Conservation (phyloP, 2,329 filamentous ascomycete genomes). For the Pyricularia grisea region DNA sequence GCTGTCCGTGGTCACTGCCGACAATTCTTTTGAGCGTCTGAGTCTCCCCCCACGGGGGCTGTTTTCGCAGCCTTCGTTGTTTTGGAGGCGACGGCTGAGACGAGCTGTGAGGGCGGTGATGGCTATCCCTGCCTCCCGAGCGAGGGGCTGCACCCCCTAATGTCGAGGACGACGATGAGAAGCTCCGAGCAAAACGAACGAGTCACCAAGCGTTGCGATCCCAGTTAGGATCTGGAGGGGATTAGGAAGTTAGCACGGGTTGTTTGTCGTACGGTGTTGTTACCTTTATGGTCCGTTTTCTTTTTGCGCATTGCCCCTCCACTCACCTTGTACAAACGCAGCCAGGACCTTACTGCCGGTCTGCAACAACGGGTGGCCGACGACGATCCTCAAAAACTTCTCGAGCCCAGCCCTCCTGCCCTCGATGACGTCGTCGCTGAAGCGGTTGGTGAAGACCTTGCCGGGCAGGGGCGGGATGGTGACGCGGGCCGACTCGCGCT, state of each 20-base stretch:
- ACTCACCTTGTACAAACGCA: constrained; percentile 86
- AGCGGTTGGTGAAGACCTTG: constrained; percentile 96
- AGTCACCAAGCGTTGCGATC: constrained; percentile 80
- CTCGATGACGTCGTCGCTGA: constrained; percentile 97
- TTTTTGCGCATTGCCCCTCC: not conserved
- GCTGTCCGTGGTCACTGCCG: constrained; percentile 6
- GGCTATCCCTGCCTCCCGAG: not conserved
- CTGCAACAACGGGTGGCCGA: constrained; percentile 91
- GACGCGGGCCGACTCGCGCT: constrained; percentile 87
- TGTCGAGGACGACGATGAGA: constrained; percentile 7
- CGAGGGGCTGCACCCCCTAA: not conserved
- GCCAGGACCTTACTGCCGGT: constrained; percentile 95
- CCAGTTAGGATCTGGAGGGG: constrained; percentile 68
- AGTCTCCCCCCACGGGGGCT: constrained; percentile 20
- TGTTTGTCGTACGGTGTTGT: not conserved
- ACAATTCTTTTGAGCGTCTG: constrained; percentile 17
- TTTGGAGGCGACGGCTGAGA: constrained; percentile 14
- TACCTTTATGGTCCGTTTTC: too few species aligned
- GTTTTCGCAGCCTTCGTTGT: constrained; percentile 34
- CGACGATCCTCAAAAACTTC: constrained; percentile 94
- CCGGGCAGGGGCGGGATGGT: constrained; percentile 93
- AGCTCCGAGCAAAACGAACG: constrained; percentile 21
- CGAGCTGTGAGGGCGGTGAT: not conserved
- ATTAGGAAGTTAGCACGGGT: not conserved
- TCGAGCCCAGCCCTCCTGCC: constrained; percentile 84